phyloP scores from a whole-genome alignment of 805 yeast genomes.

The Wickerhamiella dianesei region DNA sequence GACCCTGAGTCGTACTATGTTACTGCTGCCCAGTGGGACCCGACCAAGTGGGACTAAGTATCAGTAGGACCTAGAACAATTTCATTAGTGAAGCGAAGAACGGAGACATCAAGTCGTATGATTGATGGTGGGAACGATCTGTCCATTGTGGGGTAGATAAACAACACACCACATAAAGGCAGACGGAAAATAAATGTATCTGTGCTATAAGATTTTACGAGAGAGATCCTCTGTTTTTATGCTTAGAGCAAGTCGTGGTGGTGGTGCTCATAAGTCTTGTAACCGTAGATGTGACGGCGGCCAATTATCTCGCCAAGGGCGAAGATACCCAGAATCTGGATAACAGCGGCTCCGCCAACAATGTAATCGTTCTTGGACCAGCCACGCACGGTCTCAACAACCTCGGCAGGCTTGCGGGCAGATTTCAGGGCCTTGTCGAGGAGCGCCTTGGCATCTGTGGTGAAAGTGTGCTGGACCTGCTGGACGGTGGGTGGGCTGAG shows the following conservation, averaged over 20 bases:
- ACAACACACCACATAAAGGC: too few species aligned
- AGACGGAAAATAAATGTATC: neutral
- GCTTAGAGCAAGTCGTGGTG: neutral
- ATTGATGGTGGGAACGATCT: too few species aligned
- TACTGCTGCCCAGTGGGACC: conserved; percentile 27
- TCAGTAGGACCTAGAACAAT: neutral
- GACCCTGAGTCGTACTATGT: conserved; percentile 22
- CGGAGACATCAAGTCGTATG: too few species aligned
- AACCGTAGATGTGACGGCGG: conserved; percentile 86
- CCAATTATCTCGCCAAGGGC: conserved; percentile 94
- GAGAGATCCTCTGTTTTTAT: too few species aligned
- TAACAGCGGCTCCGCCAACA: conserved; percentile 58
- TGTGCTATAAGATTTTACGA: neutral
- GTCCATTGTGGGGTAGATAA: too few species aligned
- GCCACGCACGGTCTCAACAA: conserved; percentile 34
- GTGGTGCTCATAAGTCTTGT: conserved; percentile 25
- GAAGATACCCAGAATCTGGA: conserved; percentile 83
- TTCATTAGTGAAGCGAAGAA: too few species aligned
- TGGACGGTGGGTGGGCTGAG: conserved; percentile 76
- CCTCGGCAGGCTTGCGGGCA: conserved; percentile 42
- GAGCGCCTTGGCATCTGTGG: conserved; percentile 29
- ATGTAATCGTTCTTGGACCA: conserved; percentile 43
- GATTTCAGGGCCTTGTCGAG: conserved; percentile 10
- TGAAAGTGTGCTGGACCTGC: conserved; percentile 66
- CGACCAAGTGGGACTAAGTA: conserved; percentile 19